Evolutionary conservation across 495 filamentous ascomycete species (phyloP).

Genomic region (Penicillium dipodomyicola): DNA sequence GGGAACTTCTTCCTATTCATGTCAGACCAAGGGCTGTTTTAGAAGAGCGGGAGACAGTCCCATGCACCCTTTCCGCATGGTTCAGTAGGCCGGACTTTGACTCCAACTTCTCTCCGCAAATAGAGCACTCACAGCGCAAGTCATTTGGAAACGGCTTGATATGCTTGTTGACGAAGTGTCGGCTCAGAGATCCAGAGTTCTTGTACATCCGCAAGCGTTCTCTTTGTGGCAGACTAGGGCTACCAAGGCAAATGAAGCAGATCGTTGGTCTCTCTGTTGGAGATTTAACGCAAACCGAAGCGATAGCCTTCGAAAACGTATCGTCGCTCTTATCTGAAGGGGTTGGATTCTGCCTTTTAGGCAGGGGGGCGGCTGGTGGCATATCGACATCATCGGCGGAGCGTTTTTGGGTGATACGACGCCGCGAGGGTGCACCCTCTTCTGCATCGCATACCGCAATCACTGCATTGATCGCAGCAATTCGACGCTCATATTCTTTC

Average conservation of each 20-base stretch:
- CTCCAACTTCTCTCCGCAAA: slow-evolving; percentile 20
- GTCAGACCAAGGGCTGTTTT: slow-evolving; percentile 16
- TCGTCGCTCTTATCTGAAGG: slow-evolving; percentile 14
- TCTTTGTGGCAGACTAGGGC: slow-evolving; percentile 10
- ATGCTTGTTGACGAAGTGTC: slow-evolving; percentile 28
- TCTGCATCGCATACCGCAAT: slow-evolving; percentile 31
- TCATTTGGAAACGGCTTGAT: slow-evolving; percentile 25
- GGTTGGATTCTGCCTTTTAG: slow-evolving; percentile 17
- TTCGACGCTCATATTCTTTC: slow-evolving; percentile 26
- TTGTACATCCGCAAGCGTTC: slow-evolving; percentile 19
- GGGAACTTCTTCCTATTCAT: slow-evolving; percentile 1
- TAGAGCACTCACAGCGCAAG: slow-evolving; percentile 22
- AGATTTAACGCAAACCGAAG: slow-evolving; percentile 24
- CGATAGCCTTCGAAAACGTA: slow-evolving; percentile 19
- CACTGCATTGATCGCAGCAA: slow-evolving; percentile 29
- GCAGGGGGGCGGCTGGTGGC: neutral
- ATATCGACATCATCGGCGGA: slow-evolving; percentile 13
- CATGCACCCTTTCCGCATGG: slow-evolving; percentile 26
- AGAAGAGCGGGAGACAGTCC: slow-evolving; percentile 19
- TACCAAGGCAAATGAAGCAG: slow-evolving; percentile 27
- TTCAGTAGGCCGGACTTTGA: slow-evolving; percentile 23
- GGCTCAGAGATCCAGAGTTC: slow-evolving; percentile 23
- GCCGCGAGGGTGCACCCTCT: slow-evolving; percentile 24
- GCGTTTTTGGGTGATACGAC: slow-evolving; percentile 13
- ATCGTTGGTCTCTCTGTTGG: slow-evolving; percentile 21